Conservation (phyloP, 805 yeast genomes). For the Kazachstania psychrophila region DNA sequence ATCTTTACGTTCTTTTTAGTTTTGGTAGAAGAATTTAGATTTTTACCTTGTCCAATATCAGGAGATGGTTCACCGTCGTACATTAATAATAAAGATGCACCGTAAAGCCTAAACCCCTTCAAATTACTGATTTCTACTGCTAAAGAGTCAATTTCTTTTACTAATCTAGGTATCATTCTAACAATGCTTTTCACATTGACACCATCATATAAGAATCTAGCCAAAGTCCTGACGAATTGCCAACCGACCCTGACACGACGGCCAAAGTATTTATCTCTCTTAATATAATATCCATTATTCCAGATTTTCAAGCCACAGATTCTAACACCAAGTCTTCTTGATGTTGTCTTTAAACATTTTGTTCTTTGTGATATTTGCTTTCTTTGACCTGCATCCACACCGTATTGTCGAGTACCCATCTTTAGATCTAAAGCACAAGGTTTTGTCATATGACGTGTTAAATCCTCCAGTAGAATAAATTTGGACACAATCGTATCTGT, state of each 20-base stretch:
- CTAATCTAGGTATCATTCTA: constrained; percentile 56
- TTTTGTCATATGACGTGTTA: constrained; percentile 68
- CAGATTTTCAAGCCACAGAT: constrained; percentile 93
- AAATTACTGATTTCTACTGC: constrained; percentile 45
- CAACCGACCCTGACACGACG: constrained; percentile 60
- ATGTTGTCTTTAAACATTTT: constrained; percentile 77
- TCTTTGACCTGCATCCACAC: constrained; percentile 71
- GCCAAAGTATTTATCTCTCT: constrained; percentile 89
- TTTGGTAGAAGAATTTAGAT: background rate
- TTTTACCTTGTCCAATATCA: constrained; percentile 2
- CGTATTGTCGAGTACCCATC: constrained; percentile 98
- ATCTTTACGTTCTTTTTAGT: constrained; percentile 20
- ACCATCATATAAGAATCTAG: constrained; percentile 78
- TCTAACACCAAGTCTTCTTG: constrained; percentile 75
- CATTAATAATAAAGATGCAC: constrained; percentile 79
- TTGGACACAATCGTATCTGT: constrained; percentile 34
- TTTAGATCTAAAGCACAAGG: constrained; percentile 93
- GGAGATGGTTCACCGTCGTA: too few relatives aligned
- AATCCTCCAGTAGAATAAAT: constrained; percentile 80
- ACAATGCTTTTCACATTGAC: constrained; percentile 44
- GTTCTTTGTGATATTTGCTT: constrained; percentile 72
- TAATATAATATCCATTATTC: constrained; percentile 47
- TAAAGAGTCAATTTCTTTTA: constrained; percentile 52
- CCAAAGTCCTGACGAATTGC: constrained; percentile 66
- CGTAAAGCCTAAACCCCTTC: constrained; percentile 79